Percentiles rank a stretch among this genome's conserved stretches.
These are phyloP conservation scores for Exophiala dermatitidis DNA, from an alignment of 2,329 filamentous ascomycete genomes.

Conservation along the genomic window DNA sequence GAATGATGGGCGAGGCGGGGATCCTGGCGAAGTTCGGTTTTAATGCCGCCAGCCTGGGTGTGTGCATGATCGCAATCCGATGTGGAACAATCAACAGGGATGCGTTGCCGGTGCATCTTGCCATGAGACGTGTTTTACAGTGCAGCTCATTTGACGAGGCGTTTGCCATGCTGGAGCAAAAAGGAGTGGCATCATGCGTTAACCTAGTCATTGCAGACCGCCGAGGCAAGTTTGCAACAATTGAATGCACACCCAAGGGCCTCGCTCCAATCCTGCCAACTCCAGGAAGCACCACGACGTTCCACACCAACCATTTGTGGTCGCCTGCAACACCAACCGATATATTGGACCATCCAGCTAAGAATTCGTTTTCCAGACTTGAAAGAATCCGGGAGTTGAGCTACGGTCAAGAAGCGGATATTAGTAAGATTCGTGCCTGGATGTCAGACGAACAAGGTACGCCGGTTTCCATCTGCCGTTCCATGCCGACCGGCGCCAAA, in stretches of 20 bases:
- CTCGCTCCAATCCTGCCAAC: background rate
- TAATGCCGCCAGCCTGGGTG: constrained; percentile 53
- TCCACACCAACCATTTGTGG: constrained; percentile 4
- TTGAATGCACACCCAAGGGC: constrained; percentile 6
- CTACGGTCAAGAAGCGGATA: background rate
- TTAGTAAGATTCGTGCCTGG: constrained; percentile 1
- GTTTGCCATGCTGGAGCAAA: background rate
- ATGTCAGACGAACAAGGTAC: constrained; percentile 2
- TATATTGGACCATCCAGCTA: background rate
- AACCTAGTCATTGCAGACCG: constrained; percentile 3
- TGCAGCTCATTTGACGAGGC: background rate
- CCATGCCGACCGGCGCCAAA: background rate
- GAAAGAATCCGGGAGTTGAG: constrained; percentile 1
- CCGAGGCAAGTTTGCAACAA: constrained; percentile 3
- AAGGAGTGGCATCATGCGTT: constrained; percentile 1
- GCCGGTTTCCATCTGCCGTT: constrained; percentile 2
- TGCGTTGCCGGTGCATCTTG: constrained; percentile 55
- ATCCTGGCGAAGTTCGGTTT: constrained; percentile 60
- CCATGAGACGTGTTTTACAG: constrained; percentile 51
- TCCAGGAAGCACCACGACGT: background rate
- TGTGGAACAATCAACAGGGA: constrained; percentile 48
- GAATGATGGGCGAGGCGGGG: constrained; percentile 49
- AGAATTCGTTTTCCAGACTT: constrained; percentile 2
- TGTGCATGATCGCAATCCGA: constrained; percentile 56
- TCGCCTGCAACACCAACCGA: background rate